A percentile compares a stretch with the other conserved stretches of the same genome.
Evolutionary conservation across 106 monocot genomes (phyloP).

Genomic region (Dendrobium catenatum): DNA sequence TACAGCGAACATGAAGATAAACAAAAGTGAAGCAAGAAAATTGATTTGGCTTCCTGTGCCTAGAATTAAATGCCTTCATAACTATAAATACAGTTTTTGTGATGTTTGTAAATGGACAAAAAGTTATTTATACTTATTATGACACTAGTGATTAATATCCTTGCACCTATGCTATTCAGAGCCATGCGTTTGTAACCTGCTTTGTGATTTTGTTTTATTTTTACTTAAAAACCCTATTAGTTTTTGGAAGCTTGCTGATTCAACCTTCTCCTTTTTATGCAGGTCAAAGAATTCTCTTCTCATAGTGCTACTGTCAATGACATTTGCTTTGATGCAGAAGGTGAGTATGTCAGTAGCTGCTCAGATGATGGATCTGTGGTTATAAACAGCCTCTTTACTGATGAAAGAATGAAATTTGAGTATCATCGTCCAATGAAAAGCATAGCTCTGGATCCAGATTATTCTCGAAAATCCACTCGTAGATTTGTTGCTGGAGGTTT

Average conservation of each 20-base stretch:
- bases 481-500: constrained; percentile 93
- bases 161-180: not conserved
- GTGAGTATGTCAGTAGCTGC: constrained; percentile 93
- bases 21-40: not conserved
- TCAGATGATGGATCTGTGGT: constrained; percentile 94
- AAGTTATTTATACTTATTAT: not conserved
- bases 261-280: constrained; percentile 11
- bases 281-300: constrained; percentile 85
- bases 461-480: constrained; percentile 51
- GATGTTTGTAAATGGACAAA: not conserved
- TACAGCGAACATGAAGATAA: not conserved
- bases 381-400: constrained; percentile 79
- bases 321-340: constrained; percentile 83
- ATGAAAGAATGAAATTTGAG: constrained; percentile 85
- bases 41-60: not conserved
- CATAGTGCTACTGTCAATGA: constrained; percentile 97
- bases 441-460: constrained; percentile 82
- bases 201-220: not conserved
- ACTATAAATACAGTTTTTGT: not conserved
- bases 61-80: not conserved
- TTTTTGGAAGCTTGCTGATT: not conserved
- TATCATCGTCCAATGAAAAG: constrained; percentile 98
- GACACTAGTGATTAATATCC: not conserved
- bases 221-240: not conserved
- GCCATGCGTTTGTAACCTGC: not conserved